Conservation (phyloP, 805 yeast genomes). For the Wickerhamomyces tratensis region DNA sequence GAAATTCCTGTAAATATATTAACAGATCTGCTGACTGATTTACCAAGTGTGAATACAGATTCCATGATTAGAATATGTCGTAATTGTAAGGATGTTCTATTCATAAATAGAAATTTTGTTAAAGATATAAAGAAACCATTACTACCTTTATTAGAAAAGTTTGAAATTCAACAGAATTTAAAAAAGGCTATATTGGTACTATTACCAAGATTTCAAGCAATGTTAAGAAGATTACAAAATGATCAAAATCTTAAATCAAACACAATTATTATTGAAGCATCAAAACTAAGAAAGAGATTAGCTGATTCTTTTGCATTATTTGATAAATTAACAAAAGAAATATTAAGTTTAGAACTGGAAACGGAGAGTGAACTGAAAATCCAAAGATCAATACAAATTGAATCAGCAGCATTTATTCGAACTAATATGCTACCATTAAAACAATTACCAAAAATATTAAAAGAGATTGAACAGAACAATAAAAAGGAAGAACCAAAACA, state of each 20-base stretch:
- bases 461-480: conserved; percentile 11
- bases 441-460: conserved; percentile 39
- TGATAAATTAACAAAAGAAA: conserved; percentile 38
- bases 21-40: conserved; percentile 7
- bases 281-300: conserved; percentile 32
- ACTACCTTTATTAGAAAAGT: conserved; percentile 28
- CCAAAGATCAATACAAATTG: conserved; percentile 45
- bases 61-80: conserved; percentile 52
- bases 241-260: conserved; percentile 19
- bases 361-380: conserved; percentile 35
- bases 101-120: conserved; percentile 41
- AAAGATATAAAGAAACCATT: conserved; percentile 27
- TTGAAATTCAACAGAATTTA: conserved; percentile 29
- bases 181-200: conserved; percentile 26
- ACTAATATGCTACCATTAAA: conserved; percentile 57
- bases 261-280: conserved; percentile 24
- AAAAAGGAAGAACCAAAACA: conserved; percentile 10
- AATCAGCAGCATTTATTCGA: conserved; percentile 54
- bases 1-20: conserved; percentile 42
- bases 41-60: conserved; percentile 13
- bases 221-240: conserved; percentile 24
- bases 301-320: conserved; percentile 40
- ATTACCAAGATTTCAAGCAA: conserved; percentile 33
- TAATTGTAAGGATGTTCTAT: conserved; percentile 54
- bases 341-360: conserved; percentile 23